These are phyloP conservation scores for Penicillium daleae DNA, from an alignment of 495 filamentous ascomycete genomes.

Conservation along the genomic window DNA sequence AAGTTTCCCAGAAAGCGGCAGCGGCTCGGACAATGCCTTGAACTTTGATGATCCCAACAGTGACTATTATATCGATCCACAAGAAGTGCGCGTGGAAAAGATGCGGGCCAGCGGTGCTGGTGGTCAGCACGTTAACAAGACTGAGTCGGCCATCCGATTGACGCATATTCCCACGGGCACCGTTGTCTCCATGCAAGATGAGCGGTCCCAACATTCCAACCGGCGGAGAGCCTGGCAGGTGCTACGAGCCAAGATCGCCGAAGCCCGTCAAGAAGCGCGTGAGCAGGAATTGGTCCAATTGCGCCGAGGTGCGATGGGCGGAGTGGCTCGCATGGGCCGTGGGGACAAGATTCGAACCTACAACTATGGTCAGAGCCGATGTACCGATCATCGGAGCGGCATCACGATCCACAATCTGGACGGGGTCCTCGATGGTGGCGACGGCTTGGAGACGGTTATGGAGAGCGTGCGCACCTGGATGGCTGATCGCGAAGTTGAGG, in stretches of 20 bases:
- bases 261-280: constrained; percentile 76
- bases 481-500: constrained; percentile 73
- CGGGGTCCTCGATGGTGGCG: constrained; percentile 74
- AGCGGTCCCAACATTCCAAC: constrained; percentile 87
- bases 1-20: constrained; percentile 66
- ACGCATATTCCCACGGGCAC: constrained; percentile 89
- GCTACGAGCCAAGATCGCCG: constrained; percentile 80
- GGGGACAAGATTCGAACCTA: constrained; percentile 96
- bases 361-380: constrained; percentile 89
- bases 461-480: constrained; percentile 82
- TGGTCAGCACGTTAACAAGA: constrained; percentile 98
- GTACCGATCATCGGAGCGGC: constrained; percentile 91
- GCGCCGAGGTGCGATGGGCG: constrained; percentile 73
- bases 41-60: constrained; percentile 81
- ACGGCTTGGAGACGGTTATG: constrained; percentile 74
- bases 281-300: constrained; percentile 79
- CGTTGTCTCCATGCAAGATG: constrained; percentile 89
- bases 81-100: constrained; percentile 83
- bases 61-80: constrained; percentile 86
- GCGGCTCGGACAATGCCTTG: constrained; percentile 53
- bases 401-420: constrained; percentile 80
- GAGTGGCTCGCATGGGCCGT: constrained; percentile 78
- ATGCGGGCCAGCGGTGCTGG: constrained; percentile 93
- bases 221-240: constrained; percentile 84
- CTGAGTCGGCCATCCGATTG: constrained; percentile 91